These are phyloP conservation scores for Athelia psychrophila DNA, from an alignment of 1,284 basidiomycete species.

Conservation along the genomic window DNA sequence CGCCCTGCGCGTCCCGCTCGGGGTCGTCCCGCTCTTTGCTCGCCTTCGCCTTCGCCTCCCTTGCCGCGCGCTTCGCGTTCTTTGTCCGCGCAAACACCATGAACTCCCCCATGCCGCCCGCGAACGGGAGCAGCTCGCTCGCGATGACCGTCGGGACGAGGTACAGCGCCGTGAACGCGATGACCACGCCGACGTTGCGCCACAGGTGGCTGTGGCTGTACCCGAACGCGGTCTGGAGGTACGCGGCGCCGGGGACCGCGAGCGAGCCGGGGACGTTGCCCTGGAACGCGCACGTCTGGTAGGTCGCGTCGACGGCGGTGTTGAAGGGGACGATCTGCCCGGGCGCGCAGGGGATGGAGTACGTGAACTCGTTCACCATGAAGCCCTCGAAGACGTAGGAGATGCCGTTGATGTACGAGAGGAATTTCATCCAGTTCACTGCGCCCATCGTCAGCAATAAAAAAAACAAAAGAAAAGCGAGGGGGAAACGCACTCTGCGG, in stretches of 20 bases:
- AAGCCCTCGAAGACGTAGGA: background rate
- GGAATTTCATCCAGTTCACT: slow-evolving; percentile 1
- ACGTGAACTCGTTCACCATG: background rate
- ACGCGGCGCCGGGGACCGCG: background rate
- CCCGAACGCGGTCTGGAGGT: background rate
- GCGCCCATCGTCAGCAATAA: no score
- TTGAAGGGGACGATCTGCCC: background rate
- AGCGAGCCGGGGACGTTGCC: background rate
- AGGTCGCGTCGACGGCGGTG: background rate
- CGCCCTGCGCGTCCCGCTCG: background rate
- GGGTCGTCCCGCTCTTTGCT: background rate
- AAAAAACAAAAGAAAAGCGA: no score
- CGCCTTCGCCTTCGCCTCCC: background rate
- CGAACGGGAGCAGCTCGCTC: background rate
- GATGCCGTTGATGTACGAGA: background rate
- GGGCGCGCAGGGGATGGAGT: background rate
- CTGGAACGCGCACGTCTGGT: background rate
- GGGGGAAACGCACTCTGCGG: background rate
- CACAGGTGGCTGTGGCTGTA: background rate
- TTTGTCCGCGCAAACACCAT: background rate
- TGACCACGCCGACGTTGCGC: background rate
- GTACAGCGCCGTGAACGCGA: background rate
- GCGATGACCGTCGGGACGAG: background rate
- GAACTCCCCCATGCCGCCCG: background rate
- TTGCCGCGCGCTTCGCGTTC: background rate